phyloP scores from a whole-genome alignment of 139 green algal genomes.

The Coccomyxa sp. region DNA sequence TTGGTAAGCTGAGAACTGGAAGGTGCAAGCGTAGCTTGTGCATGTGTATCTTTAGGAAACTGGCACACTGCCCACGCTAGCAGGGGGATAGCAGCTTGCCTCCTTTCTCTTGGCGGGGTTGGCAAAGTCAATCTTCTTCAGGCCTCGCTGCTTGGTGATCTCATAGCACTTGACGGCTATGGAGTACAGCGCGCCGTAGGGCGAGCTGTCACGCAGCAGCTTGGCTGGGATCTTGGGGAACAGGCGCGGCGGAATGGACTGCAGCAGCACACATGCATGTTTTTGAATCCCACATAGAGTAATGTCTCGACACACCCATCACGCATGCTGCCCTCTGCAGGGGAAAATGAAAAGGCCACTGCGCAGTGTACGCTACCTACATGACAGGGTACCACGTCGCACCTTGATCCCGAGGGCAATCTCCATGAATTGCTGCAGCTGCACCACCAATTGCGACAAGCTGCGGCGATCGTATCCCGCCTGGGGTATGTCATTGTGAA shows the following conservation, averaged over 20 bases:
- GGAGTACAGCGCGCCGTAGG: slow-evolving; percentile 44
- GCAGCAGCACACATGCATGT: neutral
- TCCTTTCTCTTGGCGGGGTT: slow-evolving; percentile 51
- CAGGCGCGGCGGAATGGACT: slow-evolving; percentile 25
- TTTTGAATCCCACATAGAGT: neutral
- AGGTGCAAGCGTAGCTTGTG: no score
- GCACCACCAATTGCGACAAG: slow-evolving; percentile 46
- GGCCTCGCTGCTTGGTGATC: slow-evolving; percentile 33
- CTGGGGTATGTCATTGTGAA: slow-evolving; percentile 45
- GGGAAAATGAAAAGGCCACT: neutral
- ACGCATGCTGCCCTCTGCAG: neutral
- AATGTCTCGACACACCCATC: neutral
- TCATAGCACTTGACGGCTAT: slow-evolving; percentile 51
- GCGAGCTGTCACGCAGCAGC: slow-evolving; percentile 34
- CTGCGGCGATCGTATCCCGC: slow-evolving; percentile 47
- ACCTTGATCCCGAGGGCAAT: slow-evolving; percentile 69
- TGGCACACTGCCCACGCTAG: no score
- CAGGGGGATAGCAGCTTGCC: no score
- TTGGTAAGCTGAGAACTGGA: no score
- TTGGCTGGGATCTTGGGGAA: slow-evolving; percentile 44
- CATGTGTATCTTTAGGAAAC: no score
- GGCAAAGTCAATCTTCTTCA: slow-evolving; percentile 60
- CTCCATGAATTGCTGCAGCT: slow-evolving; percentile 81
- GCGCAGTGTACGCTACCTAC: neutral
- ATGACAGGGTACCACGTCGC: neutral